Conservation (phyloP, 352 stramenopile species). For the Chloridella minuta region DNA sequence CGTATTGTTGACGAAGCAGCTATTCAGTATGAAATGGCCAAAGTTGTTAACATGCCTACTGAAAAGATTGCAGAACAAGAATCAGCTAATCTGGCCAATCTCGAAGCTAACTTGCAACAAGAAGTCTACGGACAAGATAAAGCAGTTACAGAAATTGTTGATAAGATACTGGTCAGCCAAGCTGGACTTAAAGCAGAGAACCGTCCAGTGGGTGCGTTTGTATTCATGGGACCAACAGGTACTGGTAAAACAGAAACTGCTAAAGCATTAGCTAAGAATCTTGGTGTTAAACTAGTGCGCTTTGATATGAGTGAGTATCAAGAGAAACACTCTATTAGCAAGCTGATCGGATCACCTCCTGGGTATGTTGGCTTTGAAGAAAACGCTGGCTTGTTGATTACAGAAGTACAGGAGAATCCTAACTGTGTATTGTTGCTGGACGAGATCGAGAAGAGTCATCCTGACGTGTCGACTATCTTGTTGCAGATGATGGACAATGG, state of each 20-base stretch:
- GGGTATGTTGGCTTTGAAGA: slow-evolving; percentile 75
- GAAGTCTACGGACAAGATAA: slow-evolving; percentile 61
- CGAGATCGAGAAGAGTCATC: slow-evolving; percentile 20
- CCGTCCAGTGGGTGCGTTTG: slow-evolving; percentile 56
- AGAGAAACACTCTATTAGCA: slow-evolving; percentile 59
- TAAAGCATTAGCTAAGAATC: slow-evolving; percentile 59
- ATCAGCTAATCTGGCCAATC: slow-evolving; percentile 36
- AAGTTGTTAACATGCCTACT: slow-evolving; percentile 59
- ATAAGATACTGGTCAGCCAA: slow-evolving; percentile 54
- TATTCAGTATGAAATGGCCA: slow-evolving; percentile 60
- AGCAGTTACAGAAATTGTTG: slow-evolving; percentile 46
- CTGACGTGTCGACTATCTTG: slow-evolving; percentile 66
- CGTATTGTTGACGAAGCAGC: slow-evolving; percentile 43
- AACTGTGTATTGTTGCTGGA: slow-evolving; percentile 34
- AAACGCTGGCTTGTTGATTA: slow-evolving; percentile 64
- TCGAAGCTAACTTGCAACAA: slow-evolving; percentile 41
- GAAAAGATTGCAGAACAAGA: slow-evolving; percentile 27
- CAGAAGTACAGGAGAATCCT: slow-evolving; percentile 53
- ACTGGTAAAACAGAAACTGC: slow-evolving; percentile 70
- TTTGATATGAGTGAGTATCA: slow-evolving; percentile 96
- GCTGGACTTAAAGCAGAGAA: slow-evolving; percentile 43
- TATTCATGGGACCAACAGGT: slow-evolving; percentile 72
- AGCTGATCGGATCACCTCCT: slow-evolving; percentile 58
- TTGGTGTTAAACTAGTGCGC: slow-evolving; percentile 61
- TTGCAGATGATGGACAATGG: slow-evolving; percentile 30